Percentiles rank a stretch among this genome's conserved stretches.
phyloP scores from a whole-genome alignment of 129 eudicot species.

The Pseudognaphalium luteoalbum region DNA sequence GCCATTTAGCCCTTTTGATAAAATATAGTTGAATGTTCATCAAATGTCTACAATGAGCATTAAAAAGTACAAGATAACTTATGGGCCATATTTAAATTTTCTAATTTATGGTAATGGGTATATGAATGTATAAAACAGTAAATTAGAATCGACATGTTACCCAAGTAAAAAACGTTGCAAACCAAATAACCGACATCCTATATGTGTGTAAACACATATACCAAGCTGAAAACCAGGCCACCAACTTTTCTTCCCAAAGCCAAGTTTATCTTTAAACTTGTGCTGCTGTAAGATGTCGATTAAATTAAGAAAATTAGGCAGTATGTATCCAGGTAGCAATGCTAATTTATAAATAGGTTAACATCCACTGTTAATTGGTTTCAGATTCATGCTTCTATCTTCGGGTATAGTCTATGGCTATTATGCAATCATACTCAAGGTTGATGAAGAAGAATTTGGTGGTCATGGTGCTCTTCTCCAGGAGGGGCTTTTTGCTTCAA shows the following conservation, averaged over 20 bases:
- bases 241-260: background rate
- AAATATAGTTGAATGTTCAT: background rate
- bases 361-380: constrained; percentile 22
- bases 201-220: too few relatives aligned
- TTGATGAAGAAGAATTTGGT: constrained; percentile 97
- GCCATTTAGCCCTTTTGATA: background rate
- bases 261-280: background rate
- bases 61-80: background rate
- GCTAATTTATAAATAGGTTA: background rate
- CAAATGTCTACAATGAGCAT: background rate
- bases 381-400: constrained; percentile 77
- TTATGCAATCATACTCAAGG: constrained; percentile 70
- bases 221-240: background rate
- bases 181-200: background rate
- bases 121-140: background rate
- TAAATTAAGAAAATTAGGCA: background rate
- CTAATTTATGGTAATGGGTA: background rate
- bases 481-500: constrained; percentile 95
- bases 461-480: constrained; percentile 97
- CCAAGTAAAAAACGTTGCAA: background rate
- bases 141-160: background rate
- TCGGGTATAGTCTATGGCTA: constrained; percentile 83
- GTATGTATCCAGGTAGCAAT: background rate
- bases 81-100: background rate
- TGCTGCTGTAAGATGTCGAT: background rate